phyloP scores from a whole-genome alignment of 2,329 filamentous ascomycete genomes.

The Diplodia scrobiculata region DNA sequence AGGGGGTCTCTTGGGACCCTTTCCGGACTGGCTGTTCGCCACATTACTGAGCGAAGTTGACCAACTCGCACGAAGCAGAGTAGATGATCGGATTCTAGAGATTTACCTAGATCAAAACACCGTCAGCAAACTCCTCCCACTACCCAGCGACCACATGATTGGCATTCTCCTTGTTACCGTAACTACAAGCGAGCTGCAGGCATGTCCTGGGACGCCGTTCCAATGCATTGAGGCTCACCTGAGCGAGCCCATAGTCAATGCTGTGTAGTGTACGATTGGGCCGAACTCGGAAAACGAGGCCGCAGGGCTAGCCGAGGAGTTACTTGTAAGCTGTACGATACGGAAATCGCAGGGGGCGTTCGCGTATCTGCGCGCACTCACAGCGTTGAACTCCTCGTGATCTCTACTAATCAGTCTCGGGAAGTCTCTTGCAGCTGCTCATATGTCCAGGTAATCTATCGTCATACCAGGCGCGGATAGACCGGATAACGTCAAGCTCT shows the following conservation, averaged over 20 bases:
- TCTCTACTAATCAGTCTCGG: not conserved
- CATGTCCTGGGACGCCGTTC: too few species aligned
- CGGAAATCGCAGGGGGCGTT: too few species aligned
- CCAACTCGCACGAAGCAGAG: slow-evolving; percentile 41
- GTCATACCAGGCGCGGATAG: not conserved
- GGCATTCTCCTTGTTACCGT: slow-evolving; percentile 56
- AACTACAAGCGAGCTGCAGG: slow-evolving; percentile 40
- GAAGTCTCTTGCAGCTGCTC: not conserved
- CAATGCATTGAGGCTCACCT: slow-evolving; percentile 33
- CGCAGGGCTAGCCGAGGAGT: too few species aligned
- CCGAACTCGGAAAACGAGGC: too few species aligned
- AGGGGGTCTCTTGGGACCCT: not conserved
- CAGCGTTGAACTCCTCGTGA: slow-evolving; percentile 28
- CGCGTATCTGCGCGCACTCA: too few species aligned
- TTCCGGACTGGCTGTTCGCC: slow-evolving; percentile 19
- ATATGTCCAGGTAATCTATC: not conserved
- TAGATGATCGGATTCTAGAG: slow-evolving; percentile 46
- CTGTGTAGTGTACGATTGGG: too few species aligned
- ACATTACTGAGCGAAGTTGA: slow-evolving; percentile 33
- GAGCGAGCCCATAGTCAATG: too few species aligned
- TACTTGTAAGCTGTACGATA: too few species aligned
- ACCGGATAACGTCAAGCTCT: slow-evolving; percentile 8
- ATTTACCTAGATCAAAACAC: slow-evolving; percentile 41
- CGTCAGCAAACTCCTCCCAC: slow-evolving; percentile 49
- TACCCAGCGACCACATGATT: slow-evolving; percentile 56